Evolutionary conservation across 1,284 basidiomycete species (phyloP), one percentile per base, ranked within the genome.

Genomic region (Boletus albobrunnescens): DNA sequence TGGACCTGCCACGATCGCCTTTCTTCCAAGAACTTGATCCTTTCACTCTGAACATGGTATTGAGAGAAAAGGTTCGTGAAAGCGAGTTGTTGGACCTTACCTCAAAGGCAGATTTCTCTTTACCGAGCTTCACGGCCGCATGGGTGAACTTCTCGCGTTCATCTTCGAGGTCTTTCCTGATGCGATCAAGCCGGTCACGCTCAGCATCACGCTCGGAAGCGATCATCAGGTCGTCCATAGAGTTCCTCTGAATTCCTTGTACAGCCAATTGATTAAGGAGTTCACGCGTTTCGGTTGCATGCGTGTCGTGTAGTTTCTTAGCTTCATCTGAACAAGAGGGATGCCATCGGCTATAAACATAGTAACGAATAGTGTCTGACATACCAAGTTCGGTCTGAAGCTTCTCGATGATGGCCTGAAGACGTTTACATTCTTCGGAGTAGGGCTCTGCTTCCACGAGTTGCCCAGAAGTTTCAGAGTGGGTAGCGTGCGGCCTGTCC

Each of bases 71-170:
- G 43, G 17, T 17, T 23, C 40, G 28, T 23, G 20, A 39, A 16
- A 45, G 20, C 16, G 46, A 36, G 41, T 39, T 5, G 27, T 45
- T 3, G 22, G 16, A 31, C 55, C 59, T 56, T 59, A 88, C 88
- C 77, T 90, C 86, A 6, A 91, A 63, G 5, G 71, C 68, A 3
- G 78, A 76, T 56, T 79, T 79, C 51, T 91, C 88, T 54, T 78
- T 77, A 0, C 78, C 78, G 13, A 92, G 65, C 50, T 72, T 74
- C 16, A 84, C 68, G 12, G 81, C 73, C 11, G 81, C 81, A 48
- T 84, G 79, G 0, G 80, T 80, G 54, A 89, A 81, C 51, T 79
- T 78, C 43, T 71, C 70, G 11, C 84, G 75, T 57, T 92, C 87
- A 10, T 75, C 70, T 42, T 90, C 83, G 7, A 92, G 77, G 38